phyloP scores from a whole-genome alignment of 352 stramenopile genomes.

The Salisapilia sapeloensis region DNA sequence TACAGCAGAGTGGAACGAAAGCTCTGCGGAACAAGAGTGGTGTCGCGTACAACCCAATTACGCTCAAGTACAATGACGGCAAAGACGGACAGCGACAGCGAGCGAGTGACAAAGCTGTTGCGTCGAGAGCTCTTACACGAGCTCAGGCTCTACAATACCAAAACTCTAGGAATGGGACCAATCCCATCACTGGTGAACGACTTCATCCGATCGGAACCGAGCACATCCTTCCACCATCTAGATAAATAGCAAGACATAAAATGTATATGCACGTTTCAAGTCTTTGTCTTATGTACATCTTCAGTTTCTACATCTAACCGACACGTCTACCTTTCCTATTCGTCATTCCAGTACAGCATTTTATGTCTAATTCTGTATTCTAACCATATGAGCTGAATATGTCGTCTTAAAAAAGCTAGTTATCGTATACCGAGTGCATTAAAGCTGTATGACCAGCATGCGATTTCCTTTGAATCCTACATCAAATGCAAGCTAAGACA shows the following conservation, averaged over 20 bases:
- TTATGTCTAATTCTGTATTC: no score
- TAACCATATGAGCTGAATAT: no score
- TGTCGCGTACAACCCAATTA: constrained; percentile 79
- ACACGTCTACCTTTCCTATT: no score
- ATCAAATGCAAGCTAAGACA: no score
- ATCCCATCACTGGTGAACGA: constrained; percentile 72
- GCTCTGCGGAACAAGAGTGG: constrained; percentile 74
- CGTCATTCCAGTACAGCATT: no score
- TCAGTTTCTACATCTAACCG: no score
- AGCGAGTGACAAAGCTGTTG: constrained; percentile 46
- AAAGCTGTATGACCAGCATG: no score
- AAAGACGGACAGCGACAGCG: constrained; percentile 57
- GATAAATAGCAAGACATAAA: constrained; percentile 2
- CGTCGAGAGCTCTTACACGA: constrained; percentile 51
- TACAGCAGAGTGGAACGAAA: constrained; percentile 59
- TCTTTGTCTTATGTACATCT: no score
- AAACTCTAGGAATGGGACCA: constrained; percentile 63
- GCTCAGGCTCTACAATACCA: constrained; percentile 70
- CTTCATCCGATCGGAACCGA: constrained; percentile 22
- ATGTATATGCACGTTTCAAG: background rate
- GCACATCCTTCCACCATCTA: constrained; percentile 26
- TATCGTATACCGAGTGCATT: no score
- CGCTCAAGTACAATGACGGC: constrained; percentile 76
- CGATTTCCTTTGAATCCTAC: no score
- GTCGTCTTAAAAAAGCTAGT: no score